Base-by-base conservation (phyloP, 371 early-diverging fungal species). In the Mucor ambiguus region DNA sequence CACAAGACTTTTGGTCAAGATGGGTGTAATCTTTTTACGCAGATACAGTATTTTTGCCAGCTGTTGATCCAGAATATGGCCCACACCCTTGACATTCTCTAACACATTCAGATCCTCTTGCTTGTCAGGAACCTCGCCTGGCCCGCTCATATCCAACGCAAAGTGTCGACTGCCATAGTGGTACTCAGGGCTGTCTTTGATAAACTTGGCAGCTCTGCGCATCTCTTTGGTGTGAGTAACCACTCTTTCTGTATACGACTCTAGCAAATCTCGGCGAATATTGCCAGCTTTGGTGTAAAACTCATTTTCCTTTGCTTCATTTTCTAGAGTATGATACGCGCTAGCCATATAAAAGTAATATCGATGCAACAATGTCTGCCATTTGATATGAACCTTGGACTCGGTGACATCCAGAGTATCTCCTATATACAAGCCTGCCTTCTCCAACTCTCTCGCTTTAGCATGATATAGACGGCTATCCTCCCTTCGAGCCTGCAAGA, bases 321-420 rank as follows among this genome's bases (percentile, higher is more conserved):
- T 63, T 22, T 72, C 70, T 29, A 81, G 52, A 28, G 73, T 68
- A 63, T 86, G 81, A 63, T 80, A 83, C 1, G 82, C 69, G 18
- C 85, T 79, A 3, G 89, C 92, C 12, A 79, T 73, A 60, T 84
- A 92, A 66, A 88, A 92, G 58, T 85, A 69, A 12, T 79, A 74
- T 7, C 80, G 84, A 64, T 92, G 90, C 41, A 88, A 67, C 43
- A 86, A 65, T n/a, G 82, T 80, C n/a, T 73, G 72, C 78, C 83
- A 85, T 69, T 61, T 33, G 24, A 28, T 9, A 9, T 52, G 52
- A 14, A 8, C 12, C 4, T 8, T 52, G 22, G 52, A 26, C 6
- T 52, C 52, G 22, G 52, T 26, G 3, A 9, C 28, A 56, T 37
- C 22, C 33, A 57, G 24, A 2, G 9, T 58, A 1, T 26, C 26